phyloP scores from a whole-genome alignment of 331 rosid genomes.

The Malus hybrid region DNA sequence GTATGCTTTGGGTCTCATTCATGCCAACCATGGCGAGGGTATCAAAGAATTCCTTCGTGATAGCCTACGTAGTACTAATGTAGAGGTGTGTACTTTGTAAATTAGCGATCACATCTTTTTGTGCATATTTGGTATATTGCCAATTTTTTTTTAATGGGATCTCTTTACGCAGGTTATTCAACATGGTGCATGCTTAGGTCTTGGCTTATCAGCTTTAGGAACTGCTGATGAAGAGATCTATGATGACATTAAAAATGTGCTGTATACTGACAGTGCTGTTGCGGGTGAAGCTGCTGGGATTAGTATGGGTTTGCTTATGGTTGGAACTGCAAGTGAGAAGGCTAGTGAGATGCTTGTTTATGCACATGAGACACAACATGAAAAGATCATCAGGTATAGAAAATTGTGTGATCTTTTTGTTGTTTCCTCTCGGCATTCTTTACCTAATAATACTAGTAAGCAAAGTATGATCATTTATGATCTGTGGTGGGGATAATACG shows the following conservation, averaged over 20 bases:
- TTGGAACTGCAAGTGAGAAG: conserved; percentile 97
- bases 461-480: background rate
- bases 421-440: background rate
- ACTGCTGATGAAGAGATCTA: conserved; percentile 90
- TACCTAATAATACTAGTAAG: background rate
- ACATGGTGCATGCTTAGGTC: conserved; percentile 98
- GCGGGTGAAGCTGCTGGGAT: conserved; percentile 98
- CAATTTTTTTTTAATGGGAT: background rate
- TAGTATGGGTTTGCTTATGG: conserved; percentile 97
- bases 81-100: conserved; percentile 55
- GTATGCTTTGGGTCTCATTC: conserved; percentile 94
- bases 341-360: conserved; percentile 95
- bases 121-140: background rate
- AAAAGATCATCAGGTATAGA: conserved; percentile 76
- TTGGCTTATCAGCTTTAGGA: conserved; percentile 90
- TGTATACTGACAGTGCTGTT: conserved; percentile 92
- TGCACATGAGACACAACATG: conserved; percentile 97
- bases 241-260: conserved; percentile 81
- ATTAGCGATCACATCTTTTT: background rate
- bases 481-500: background rate
- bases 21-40: conserved; percentile 97
- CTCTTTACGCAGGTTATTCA: conserved; percentile 68
- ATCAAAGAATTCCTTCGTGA: conserved; percentile 93
- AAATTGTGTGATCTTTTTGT: background rate
- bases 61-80: conserved; percentile 81